Evolutionary conservation across 768 basidiomycete genomes (phyloP).

Genomic region (Mycena crocata): DNA sequence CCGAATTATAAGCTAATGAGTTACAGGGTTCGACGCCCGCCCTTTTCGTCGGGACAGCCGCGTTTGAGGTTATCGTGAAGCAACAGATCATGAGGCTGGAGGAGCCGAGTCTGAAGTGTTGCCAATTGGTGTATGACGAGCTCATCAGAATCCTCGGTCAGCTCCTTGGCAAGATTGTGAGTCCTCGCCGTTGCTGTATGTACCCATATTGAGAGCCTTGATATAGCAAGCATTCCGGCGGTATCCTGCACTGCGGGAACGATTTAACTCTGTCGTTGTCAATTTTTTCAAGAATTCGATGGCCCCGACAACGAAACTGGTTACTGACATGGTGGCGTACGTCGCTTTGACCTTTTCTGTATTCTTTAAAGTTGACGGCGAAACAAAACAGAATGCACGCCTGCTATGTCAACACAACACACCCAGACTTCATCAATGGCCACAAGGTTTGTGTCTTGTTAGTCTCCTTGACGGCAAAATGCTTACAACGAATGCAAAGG

Average conservation of each 20-base stretch:
- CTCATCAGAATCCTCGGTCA: constrained; percentile 96
- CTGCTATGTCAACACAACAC: constrained; percentile 98
- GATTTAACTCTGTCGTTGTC: constrained; percentile 96
- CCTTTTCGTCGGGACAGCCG: constrained; percentile 95
- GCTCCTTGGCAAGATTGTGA: constrained; percentile 88
- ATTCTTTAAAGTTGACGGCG: constrained; percentile 13
- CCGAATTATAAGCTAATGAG: background rate
- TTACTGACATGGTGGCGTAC: constrained; percentile 90
- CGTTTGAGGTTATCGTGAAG: constrained; percentile 99
- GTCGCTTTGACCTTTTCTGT: constrained; percentile 43
- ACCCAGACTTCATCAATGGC: constrained; percentile 97
- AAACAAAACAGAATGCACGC: constrained; percentile 90
- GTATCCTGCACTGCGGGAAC: constrained; percentile 95
- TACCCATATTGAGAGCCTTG: constrained; percentile 12
- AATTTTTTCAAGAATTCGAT: constrained; percentile 96
- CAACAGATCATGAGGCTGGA: constrained; percentile 98
- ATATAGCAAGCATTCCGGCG: constrained; percentile 93
- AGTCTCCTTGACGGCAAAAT: background rate
- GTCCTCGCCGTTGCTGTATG: constrained; percentile 38
- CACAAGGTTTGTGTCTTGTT: constrained; percentile 70
- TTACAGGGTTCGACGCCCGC: constrained; percentile 92
- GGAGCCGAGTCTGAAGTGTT: constrained; percentile 94
- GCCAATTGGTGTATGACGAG: constrained; percentile 96
- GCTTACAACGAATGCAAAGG: constrained; percentile 56
- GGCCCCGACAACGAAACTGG: constrained; percentile 95